Conservation (phyloP, 805 yeast species). For the Lachancea waltii region DNA sequence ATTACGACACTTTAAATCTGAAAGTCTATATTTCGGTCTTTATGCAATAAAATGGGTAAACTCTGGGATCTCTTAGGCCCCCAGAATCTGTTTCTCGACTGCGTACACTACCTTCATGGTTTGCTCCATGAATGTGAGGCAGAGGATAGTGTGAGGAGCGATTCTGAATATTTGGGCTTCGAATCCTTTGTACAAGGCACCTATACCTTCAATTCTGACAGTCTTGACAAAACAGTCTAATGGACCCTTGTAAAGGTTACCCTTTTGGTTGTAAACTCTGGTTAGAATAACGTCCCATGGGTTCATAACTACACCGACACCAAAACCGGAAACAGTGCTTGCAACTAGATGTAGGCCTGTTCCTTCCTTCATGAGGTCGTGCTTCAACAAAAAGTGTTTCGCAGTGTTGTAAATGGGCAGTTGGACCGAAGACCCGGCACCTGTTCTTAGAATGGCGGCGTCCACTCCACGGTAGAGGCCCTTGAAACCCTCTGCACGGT, state of each 20-base stretch:
- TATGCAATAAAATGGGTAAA: too few species aligned
- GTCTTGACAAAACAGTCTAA: slow-evolving; percentile 86
- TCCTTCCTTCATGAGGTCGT: slow-evolving; percentile 53
- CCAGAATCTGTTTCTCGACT: slow-evolving; percentile 26
- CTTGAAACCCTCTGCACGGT: slow-evolving; percentile 63
- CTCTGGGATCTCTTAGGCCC: neutral
- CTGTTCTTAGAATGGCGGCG: slow-evolving; percentile 91
- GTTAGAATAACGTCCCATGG: slow-evolving; percentile 96
- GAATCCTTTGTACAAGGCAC: slow-evolving; percentile 91
- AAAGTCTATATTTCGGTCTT: neutral
- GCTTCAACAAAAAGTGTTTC: slow-evolving; percentile 52
- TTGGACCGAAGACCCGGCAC: slow-evolving; percentile 93
- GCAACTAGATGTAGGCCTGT: slow-evolving; percentile 66
- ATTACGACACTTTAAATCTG: neutral
- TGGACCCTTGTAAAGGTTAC: slow-evolving; percentile 78
- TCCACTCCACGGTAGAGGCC: slow-evolving; percentile 90
- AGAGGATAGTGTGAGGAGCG: slow-evolving; percentile 89
- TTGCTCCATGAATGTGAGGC: slow-evolving; percentile 93
- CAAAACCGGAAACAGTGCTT: slow-evolving; percentile 76
- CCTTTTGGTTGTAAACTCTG: slow-evolving; percentile 91
- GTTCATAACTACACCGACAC: slow-evolving; percentile 93
- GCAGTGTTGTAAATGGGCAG: slow-evolving; percentile 81
- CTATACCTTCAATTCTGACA: slow-evolving; percentile 70
- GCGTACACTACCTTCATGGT: slow-evolving; percentile 57
- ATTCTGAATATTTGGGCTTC: slow-evolving; percentile 87